Evolutionary conservation across 2,329 filamentous ascomycete genomes (phyloP).

Genomic region (Claviceps sp.): DNA sequence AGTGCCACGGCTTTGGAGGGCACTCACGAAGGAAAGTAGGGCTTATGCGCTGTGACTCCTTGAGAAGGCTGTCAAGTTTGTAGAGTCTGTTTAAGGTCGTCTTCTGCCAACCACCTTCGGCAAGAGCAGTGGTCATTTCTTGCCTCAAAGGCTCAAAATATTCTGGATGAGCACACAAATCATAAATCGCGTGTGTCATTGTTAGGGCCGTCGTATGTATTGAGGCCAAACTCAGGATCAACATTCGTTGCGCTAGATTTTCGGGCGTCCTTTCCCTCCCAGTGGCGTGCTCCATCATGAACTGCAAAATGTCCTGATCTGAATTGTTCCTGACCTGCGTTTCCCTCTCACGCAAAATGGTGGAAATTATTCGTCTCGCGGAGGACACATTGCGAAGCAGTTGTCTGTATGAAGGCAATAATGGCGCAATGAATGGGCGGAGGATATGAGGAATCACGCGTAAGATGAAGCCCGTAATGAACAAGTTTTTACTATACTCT

Average conservation of each 20-base stretch:
- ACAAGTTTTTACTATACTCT: conserved; percentile 14
- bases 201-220: conserved; percentile 29
- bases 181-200: conserved; percentile 23
- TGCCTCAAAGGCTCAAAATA: conserved; percentile 25
- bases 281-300: conserved; percentile 24
- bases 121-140: conserved; percentile 24
- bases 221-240: conserved; percentile 52
- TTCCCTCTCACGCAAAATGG: not conserved
- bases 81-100: conserved; percentile 21
- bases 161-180: conserved; percentile 25
- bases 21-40: not conserved
- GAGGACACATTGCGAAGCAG: not conserved
- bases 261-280: conserved; percentile 31
- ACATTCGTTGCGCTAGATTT: conserved; percentile 47
- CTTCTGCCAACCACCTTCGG: conserved; percentile 20
- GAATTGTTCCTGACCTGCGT: not conserved
- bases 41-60: conserved; percentile 2
- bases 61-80: conserved; percentile 2
- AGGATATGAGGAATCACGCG: conserved; percentile 4
- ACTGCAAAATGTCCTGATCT: conserved; percentile 19
- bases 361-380: not conserved
- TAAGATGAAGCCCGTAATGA: conserved; percentile 4
- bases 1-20: not conserved
- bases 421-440: conserved; percentile 3
- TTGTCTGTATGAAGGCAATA: conserved; percentile 3